Evolutionary conservation across 495 filamentous ascomycete genomes (phyloP), one percentile per base, ranked within the genome.

Genomic region (Echria macrotheca): DNA sequence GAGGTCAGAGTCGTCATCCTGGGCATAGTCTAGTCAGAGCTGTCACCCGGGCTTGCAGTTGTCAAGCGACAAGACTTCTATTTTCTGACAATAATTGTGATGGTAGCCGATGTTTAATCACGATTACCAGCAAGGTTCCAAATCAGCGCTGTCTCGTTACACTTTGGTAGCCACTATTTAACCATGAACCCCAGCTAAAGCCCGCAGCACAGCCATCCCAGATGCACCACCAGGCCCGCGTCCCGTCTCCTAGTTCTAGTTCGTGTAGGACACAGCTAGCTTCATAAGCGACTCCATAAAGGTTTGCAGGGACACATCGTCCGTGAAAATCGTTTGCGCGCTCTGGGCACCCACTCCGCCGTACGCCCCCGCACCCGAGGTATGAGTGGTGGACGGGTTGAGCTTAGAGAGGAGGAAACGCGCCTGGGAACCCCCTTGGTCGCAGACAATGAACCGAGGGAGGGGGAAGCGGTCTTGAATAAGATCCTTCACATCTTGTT

Each of bases 251-350:
- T 48, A 22, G n/a, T 10, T 46, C 59, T 69, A 80, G 50, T 73
- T 80, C n/a, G 76, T 78, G 46, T 75, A 74, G 40, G 75, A 79
- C 10, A 79, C 77, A 12, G 77, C 77, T 58, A 80, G 52, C 89
- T 99, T 99, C 94, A 99, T 99, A 64, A 99, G 71, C 73, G 95
- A 88, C 55, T 99, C 94, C 93, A 97, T 99, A 63, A 99, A 99
- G 5, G 91, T 97, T 69, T 97, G 93, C 62, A 99, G 72, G 18
- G 89, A 96, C 44, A 99, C 94, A 69, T 99, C 94, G 59, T 99
- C 94, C 2, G 94, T 99, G 69, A 99, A 99, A 56, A 99, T 97
- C 11, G 94, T 99, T 71, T 97, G 94, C 25, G 93, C 90, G 17
- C 85, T 91, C 60, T 95, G 88, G 15, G 85, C 78, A 33, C 76